These are phyloP conservation scores for Lactarius trivialis DNA, from an alignment of 768 basidiomycete genomes.

Conservation along the genomic window DNA sequence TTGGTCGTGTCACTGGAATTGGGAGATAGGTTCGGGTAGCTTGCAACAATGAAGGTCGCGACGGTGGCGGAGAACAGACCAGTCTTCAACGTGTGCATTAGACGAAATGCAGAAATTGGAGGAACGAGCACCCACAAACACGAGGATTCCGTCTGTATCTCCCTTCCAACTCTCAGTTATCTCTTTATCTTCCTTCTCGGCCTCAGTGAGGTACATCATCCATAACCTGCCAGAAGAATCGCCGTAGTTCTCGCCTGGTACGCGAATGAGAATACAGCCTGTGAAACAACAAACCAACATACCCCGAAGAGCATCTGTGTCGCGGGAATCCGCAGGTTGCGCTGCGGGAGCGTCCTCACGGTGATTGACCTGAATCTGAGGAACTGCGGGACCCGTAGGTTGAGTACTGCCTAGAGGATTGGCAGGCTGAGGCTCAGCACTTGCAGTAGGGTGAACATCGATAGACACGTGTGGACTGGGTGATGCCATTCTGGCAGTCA, in stretches of 20 bases:
- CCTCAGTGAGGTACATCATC: not conserved
- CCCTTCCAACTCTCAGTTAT: not conserved
- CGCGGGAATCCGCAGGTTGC: not conserved
- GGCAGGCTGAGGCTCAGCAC: not conserved
- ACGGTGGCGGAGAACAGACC: conserved; percentile 13
- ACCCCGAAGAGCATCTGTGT: not conserved
- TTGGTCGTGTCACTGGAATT: conserved; percentile 4
- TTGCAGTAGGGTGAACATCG: not conserved
- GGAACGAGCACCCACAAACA: conserved; percentile 1
- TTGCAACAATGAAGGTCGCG: conserved; percentile 9
- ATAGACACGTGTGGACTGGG: not conserved
- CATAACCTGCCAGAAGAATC: not conserved
- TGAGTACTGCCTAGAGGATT: not conserved
- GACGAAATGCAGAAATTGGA: not conserved
- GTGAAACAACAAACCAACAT: not conserved
- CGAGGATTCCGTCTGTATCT: not conserved
- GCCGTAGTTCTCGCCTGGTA: not conserved
- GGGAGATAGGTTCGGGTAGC: conserved; percentile 1
- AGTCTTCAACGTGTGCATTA: not conserved
- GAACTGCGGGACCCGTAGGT: not conserved
- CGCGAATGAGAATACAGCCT: not conserved
- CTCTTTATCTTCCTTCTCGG: not conserved
- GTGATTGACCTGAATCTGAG: not conserved
- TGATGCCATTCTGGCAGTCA: not conserved
- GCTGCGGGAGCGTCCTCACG: not conserved